A percentile compares a stretch with the other conserved stretches of the same genome.
Evolutionary conservation across 352 stramenopile genomes (phyloP).

Genomic region (Phytophthora syringae): DNA sequence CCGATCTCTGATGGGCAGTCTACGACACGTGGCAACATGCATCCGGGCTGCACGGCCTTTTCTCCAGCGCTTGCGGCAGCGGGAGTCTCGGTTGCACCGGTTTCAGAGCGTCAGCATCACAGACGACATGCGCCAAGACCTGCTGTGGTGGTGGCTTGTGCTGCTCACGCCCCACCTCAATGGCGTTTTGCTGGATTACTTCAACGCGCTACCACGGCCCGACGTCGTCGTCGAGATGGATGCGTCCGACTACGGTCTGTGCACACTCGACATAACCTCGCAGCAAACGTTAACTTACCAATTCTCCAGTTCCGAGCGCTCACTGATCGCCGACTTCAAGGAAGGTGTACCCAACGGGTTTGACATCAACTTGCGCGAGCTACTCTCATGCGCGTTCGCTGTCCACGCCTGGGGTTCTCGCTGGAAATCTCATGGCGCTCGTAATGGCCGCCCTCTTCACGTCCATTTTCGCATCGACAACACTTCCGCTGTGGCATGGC

Average conservation of each 20-base stretch:
- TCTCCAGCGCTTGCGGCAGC: constrained; percentile 10
- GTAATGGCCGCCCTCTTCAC: background rate
- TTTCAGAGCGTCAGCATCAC: background rate
- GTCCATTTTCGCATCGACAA: constrained; percentile 34
- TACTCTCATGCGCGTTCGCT: constrained; percentile 18
- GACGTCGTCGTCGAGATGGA: no score
- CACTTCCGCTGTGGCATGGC: constrained; percentile 23
- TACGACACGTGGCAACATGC: constrained; percentile 13
- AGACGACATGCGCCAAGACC: constrained; percentile 1
- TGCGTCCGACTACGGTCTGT: constrained; percentile 22
- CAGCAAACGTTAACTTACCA: background rate
- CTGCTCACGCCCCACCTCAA: constrained; percentile 19
- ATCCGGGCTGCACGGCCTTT: constrained; percentile 15
- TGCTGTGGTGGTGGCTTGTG: constrained; percentile 1
- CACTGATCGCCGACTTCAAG: no score
- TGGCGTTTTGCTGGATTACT: constrained; percentile 22
- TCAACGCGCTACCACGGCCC: constrained; percentile 11
- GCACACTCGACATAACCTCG: constrained; percentile 9
- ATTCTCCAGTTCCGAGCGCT: no score
- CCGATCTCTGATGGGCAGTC: constrained; percentile 22
- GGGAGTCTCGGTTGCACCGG: background rate
- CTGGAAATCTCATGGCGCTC: background rate
- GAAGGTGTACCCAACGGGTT: constrained; percentile 9
- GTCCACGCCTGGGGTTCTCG: background rate
- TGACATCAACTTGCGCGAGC: constrained; percentile 40